Evolutionary conservation across 2,329 filamentous ascomycete genomes (phyloP), one percentile per base, ranked within the genome.

Genomic region (Botrytis medusae): DNA sequence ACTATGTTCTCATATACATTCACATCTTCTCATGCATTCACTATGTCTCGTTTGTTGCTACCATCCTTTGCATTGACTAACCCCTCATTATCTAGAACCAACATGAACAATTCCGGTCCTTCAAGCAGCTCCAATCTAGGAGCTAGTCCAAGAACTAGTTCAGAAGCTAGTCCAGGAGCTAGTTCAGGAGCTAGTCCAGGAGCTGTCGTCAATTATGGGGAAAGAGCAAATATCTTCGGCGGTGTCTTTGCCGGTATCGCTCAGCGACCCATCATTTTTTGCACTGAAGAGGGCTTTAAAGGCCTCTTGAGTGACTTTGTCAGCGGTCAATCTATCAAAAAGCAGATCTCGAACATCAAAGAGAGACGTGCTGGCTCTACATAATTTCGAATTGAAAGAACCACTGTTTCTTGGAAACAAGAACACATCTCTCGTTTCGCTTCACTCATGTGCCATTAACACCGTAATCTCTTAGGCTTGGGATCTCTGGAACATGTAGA

Each of bases 271-370:
- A n/a, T 29, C 51, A 6, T 57, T 29, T 6, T 0, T 57, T 29
- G 12, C n/a, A 57, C n/a, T 57, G 51, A 57, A 1, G 51, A 7
- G n/a, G n/a, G n/a, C n/a, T 32, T 8, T 14, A 0, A 9, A 1
- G 1, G 51, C 2, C 51, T 57, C n/a, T 3, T 18, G 25, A 18
- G 3, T 2, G n/a, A 57, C 6, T 57, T 57, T 57, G 0, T 1
- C 2, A 1, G 2, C 1, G 25, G 12, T 54, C 0, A 0, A 6
- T 1, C 25, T 25, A 54, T n/a, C 0, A 8, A 22, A 46, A 9
- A 2, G 18, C 44, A 46, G 7, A 7, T 22, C 7, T 6, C 42
- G 6, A 16, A 20, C 5, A 44, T 44, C 42, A 18, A 20, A 44
- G 14, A 16, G 14, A 44, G 16, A 18, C 42, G 42, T 10, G 20